Evolutionary conservation across 495 filamentous ascomycete genomes (phyloP).

Genomic region (Penicillium pancosmium): DNA sequence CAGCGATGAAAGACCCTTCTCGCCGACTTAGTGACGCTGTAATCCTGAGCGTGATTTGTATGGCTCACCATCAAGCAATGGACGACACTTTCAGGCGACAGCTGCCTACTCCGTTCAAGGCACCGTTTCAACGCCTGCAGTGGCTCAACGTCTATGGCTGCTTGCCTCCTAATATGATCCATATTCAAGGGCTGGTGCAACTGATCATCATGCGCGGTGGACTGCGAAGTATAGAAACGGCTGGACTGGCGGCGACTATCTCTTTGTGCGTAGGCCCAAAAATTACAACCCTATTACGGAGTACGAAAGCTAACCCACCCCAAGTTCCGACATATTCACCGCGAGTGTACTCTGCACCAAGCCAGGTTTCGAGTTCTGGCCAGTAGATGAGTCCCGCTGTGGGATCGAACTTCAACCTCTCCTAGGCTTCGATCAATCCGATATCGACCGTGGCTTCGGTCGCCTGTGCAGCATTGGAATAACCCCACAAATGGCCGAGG

Average conservation of each 20-base stretch:
- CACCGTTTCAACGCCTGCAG: slow-evolving; percentile 44
- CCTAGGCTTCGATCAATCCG: slow-evolving; percentile 26
- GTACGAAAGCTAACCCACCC: background rate
- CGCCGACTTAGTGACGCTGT: slow-evolving; percentile 41
- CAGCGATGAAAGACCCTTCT: slow-evolving; percentile 33
- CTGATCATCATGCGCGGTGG: slow-evolving; percentile 43
- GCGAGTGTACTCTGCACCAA: slow-evolving; percentile 28
- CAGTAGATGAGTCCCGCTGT: slow-evolving; percentile 26
- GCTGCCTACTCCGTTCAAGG: slow-evolving; percentile 32
- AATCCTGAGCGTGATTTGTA: slow-evolving; percentile 43
- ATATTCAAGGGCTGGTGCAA: slow-evolving; percentile 39
- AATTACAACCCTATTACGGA: background rate
- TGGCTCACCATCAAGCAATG: slow-evolving; percentile 43
- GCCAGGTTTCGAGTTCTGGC: slow-evolving; percentile 41
- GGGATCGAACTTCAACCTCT: slow-evolving; percentile 31
- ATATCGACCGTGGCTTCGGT: slow-evolving; percentile 31
- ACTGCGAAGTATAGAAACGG: slow-evolving; percentile 32
- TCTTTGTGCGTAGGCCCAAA: slow-evolving; percentile 35
- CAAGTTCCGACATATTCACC: slow-evolving; percentile 43
- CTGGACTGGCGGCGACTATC: slow-evolving; percentile 36
- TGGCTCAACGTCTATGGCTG: slow-evolving; percentile 48
- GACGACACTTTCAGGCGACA: slow-evolving; percentile 6
- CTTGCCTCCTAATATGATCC: slow-evolving; percentile 40
- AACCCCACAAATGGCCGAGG: slow-evolving; percentile 33
- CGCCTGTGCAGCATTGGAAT: slow-evolving; percentile 34